These are phyloP conservation scores for Bryoglossum gracile DNA, from an alignment of 495 filamentous ascomycete species.

Conservation along the genomic window DNA sequence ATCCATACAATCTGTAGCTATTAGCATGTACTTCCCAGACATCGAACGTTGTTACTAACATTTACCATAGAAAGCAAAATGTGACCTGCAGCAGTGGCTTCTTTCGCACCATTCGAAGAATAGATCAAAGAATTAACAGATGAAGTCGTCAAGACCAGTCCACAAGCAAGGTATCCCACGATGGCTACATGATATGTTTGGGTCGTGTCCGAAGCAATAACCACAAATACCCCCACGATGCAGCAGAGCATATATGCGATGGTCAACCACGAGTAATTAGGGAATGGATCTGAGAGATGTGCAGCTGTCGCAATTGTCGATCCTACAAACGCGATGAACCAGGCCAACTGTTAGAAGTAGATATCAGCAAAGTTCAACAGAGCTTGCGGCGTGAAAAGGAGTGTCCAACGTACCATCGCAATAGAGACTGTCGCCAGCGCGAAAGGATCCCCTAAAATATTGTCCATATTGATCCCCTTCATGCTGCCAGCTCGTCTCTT, in stretches of 20 bases:
- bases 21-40: constrained; percentile 4
- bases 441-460: constrained; percentile 94
- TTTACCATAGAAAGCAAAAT: constrained; percentile 94
- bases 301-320: constrained; percentile 69
- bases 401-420: constrained; percentile 59
- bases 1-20: constrained; percentile 83
- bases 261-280: constrained; percentile 87
- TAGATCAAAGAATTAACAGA: constrained; percentile 80
- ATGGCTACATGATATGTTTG: constrained; percentile 89
- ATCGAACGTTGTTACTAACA: constrained; percentile 45
- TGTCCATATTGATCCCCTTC: constrained; percentile 58
- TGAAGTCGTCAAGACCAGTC: constrained; percentile 74
- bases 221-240: constrained; percentile 70
- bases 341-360: constrained; percentile 64
- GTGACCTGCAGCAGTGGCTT: constrained; percentile 87
- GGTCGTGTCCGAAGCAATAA: constrained; percentile 72
- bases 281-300: constrained; percentile 43
- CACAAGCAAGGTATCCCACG: constrained; percentile 77
- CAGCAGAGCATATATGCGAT: constrained; percentile 76
- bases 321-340: constrained; percentile 84
- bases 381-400: neutral
- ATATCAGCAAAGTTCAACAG: constrained; percentile 23
- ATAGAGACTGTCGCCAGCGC: constrained; percentile 92
- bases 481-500: constrained; percentile 25
- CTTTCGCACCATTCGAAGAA: constrained; percentile 54